Conservation (phyloP, 2,329 filamentous ascomycete genomes). For the Talaromyces sp. region DNA sequence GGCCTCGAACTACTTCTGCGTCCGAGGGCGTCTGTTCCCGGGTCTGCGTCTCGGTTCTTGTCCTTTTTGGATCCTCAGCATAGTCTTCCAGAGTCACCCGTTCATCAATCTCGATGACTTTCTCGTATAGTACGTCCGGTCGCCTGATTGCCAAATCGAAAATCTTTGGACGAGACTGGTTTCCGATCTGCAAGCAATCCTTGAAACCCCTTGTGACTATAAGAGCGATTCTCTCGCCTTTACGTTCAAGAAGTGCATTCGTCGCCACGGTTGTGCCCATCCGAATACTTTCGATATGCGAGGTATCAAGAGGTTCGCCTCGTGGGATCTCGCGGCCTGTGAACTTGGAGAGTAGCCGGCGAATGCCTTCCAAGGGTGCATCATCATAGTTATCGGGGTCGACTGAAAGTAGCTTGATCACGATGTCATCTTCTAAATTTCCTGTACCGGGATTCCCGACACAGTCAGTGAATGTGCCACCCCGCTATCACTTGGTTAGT, state of each 20-base stretch:
- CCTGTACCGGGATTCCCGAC: constrained; percentile 54
- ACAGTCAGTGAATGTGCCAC: constrained; percentile 22
- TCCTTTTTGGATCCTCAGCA: constrained; percentile 74
- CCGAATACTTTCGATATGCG: constrained; percentile 80
- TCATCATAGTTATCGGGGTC: constrained; percentile 88
- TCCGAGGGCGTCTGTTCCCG: constrained; percentile 41
- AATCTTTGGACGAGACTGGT: constrained; percentile 83
- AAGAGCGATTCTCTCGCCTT: constrained; percentile 83
- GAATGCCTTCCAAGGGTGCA: constrained; percentile 85
- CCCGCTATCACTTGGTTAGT: constrained; percentile 19
- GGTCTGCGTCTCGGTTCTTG: constrained; percentile 46
- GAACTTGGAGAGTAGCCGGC: constrained; percentile 77
- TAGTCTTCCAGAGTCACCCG: constrained; percentile 89
- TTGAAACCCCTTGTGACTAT: constrained; percentile 84
- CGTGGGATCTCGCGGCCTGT: constrained; percentile 71
- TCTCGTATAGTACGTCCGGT: constrained; percentile 80
- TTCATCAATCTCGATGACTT: constrained; percentile 85
- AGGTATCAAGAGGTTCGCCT: constrained; percentile 74
- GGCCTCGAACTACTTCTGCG: constrained; percentile 62
- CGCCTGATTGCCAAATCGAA: constrained; percentile 86
- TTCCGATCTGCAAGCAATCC: constrained; percentile 84
- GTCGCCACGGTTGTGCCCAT: constrained; percentile 97
- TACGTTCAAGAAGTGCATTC: constrained; percentile 83
- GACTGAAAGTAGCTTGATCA: constrained; percentile 85
- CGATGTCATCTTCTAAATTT: constrained; percentile 66